Conservation (phyloP, 73 alveolate genomes). For the Tetrahymena malaccensis region DNA sequence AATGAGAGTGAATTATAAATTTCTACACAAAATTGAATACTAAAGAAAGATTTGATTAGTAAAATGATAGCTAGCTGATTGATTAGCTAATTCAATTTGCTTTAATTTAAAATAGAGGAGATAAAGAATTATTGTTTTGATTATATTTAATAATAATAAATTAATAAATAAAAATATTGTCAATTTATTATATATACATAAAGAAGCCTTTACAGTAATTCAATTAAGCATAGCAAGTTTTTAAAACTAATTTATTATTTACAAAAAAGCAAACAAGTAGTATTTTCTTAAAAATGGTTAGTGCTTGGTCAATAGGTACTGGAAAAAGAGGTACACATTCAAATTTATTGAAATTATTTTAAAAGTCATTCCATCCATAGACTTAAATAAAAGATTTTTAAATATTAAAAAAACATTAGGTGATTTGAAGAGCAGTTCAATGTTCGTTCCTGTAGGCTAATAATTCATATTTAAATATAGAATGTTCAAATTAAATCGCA, state of each 20-base stretch:
- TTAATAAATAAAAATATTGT: background rate
- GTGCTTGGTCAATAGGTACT: background rate
- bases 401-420: background rate
- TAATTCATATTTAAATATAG: background rate
- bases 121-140: background rate
- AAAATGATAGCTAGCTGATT: background rate
- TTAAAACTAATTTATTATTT: background rate
- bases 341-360: background rate
- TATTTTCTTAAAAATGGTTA: background rate
- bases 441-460: background rate
- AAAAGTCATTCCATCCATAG: background rate
- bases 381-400: background rate
- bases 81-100: no score
- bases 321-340: background rate
- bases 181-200: background rate
- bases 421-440: background rate
- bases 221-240: background rate
- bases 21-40: no score
- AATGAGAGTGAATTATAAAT: no score
- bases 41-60: background rate
- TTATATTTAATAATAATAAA: background rate
- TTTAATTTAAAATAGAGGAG: background rate
- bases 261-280: background rate
- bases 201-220: background rate
- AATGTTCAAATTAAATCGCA: no score